Percentiles rank a stretch among this genome's conserved stretches.
phyloP scores from a whole-genome alignment of 106 monocot species.

The Vanilla planifolia region DNA sequence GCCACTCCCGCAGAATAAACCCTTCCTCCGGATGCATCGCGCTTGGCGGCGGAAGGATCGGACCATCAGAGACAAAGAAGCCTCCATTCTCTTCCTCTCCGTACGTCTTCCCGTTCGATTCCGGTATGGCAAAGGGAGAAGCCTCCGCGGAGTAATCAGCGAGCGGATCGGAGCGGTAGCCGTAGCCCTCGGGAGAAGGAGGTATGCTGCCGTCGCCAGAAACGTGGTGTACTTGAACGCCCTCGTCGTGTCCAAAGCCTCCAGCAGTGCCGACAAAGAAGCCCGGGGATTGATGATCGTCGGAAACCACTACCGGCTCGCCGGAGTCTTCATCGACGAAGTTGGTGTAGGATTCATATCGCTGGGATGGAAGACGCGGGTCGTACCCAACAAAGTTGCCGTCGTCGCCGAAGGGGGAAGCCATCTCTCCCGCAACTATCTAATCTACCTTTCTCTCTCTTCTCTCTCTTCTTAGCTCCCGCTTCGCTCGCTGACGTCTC shows the following conservation, averaged over 20 bases:
- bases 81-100: constrained; percentile 6
- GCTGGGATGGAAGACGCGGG: constrained; percentile 6
- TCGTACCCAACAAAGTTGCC: constrained; percentile 9
- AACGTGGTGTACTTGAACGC: neutral
- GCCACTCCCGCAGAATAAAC: constrained; percentile 20
- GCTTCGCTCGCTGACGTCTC: neutral
- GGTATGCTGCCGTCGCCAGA: constrained; percentile 6
- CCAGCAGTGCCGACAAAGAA: neutral
- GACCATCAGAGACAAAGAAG: constrained; percentile 11
- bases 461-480: neutral
- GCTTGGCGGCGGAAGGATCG: constrained; percentile 14
- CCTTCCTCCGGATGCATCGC: constrained; percentile 32
- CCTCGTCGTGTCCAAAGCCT: constrained; percentile 1
- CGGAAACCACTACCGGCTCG: constrained; percentile 7
- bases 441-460: neutral
- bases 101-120: constrained; percentile 10
- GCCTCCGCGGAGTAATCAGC: constrained; percentile 12
- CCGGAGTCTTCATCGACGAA: constrained; percentile 12
- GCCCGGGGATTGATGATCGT: constrained; percentile 3
- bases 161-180: constrained; percentile 12
- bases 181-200: constrained; percentile 17
- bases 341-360: constrained; percentile 12
- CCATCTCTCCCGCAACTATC: neutral
- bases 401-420: constrained; percentile 16
- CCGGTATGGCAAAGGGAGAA: constrained; percentile 13